These are phyloP conservation scores for Triglochin maritima DNA, from an alignment of 106 monocot genomes.

Conservation along the genomic window DNA sequence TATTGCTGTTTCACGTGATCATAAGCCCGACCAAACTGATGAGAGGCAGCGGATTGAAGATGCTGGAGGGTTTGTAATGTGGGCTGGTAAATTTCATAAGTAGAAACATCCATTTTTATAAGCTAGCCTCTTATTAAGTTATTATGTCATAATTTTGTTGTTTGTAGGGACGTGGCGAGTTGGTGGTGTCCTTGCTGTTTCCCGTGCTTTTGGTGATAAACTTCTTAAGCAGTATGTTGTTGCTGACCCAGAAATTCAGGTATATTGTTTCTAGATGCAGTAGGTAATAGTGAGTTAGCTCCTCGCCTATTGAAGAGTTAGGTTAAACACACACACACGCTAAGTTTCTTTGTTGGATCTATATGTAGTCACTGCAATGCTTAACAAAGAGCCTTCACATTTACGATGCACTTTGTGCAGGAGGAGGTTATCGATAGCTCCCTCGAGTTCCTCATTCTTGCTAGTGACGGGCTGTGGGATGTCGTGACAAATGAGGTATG, in stretches of 20 bases:
- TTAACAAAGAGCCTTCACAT: not conserved
- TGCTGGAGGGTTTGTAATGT: constrained; percentile 19
- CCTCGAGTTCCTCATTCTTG: constrained; percentile 72
- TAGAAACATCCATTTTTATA: no score
- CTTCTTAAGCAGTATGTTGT: constrained; percentile 62
- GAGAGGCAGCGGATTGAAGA: constrained; percentile 31
- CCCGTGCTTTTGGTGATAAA: constrained; percentile 71
- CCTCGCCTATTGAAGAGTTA: not conserved
- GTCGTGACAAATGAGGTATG: constrained; percentile 49
- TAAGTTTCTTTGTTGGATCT: no score
- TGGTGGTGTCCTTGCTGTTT: constrained; percentile 72
- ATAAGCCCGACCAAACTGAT: constrained; percentile 8
- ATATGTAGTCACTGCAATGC: not conserved
- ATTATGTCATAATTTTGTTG: not conserved
- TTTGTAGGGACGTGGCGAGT: constrained; percentile 58
- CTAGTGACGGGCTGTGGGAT: constrained; percentile 84
- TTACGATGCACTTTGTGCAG: constrained; percentile 8
- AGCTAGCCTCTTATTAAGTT: not conserved
- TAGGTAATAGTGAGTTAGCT: not conserved
- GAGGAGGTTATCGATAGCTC: constrained; percentile 70
- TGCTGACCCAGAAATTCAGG: constrained; percentile 75
- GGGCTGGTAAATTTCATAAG: not conserved
- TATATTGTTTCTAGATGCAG: constrained; percentile 34
- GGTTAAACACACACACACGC: not conserved
- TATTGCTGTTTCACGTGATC: constrained; percentile 6